These are phyloP conservation scores for Bipolaris sorokiniana DNA, from an alignment of 2,329 filamentous ascomycete genomes.

Conservation along the genomic window DNA sequence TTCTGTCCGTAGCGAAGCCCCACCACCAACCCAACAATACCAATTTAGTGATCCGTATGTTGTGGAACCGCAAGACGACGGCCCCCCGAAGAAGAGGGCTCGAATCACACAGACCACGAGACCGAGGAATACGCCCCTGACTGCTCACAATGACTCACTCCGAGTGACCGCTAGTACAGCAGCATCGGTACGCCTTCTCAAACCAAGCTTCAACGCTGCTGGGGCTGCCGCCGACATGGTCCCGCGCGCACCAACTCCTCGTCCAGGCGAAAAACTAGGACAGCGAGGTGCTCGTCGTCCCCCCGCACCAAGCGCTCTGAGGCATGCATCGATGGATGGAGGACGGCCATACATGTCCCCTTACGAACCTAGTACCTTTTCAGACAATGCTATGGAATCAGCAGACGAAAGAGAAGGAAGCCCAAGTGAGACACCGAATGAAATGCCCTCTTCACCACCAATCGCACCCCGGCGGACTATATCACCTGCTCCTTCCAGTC, in stretches of 20 bases:
- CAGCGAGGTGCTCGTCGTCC: conserved; percentile 41
- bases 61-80: conserved; percentile 54
- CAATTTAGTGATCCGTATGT: conserved; percentile 29
- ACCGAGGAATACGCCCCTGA: conserved; percentile 74
- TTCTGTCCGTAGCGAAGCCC: conserved; percentile 44
- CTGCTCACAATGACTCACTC: conserved; percentile 76
- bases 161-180: conserved; percentile 90
- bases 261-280: conserved; percentile 58
- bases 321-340: conserved; percentile 65
- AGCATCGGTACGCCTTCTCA: conserved; percentile 82
- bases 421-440: conserved; percentile 69
- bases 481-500: conserved; percentile 77
- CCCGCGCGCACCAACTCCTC: conserved; percentile 78
- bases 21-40: conserved; percentile 27
- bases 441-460: conserved; percentile 90
- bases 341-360: conserved; percentile 41
- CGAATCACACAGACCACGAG: conserved; percentile 76
- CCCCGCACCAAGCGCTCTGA: conserved; percentile 57
- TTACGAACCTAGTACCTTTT: conserved; percentile 44
- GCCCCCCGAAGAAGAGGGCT: conserved; percentile 74
- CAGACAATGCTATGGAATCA: conserved; percentile 53
- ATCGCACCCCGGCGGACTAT: conserved; percentile 65
- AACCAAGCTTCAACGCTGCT: conserved; percentile 67
- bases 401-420: conserved; percentile 56
- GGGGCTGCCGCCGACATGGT: conserved; percentile 69